These are phyloP conservation scores for Millerago galiae DNA, from an alignment of 805 yeast genomes.

Conservation along the genomic window DNA sequence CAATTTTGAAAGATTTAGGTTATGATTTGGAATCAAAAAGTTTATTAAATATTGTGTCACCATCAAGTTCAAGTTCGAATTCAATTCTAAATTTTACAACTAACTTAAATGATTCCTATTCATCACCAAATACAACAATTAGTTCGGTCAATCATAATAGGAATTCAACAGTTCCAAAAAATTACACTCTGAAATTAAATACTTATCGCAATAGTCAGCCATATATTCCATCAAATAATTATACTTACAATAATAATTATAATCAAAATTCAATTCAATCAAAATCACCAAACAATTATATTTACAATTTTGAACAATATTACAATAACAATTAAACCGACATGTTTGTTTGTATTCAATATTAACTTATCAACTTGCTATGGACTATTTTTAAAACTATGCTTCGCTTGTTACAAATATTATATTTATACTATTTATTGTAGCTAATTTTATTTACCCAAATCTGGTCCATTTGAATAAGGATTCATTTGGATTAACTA, in stretches of 20 bases:
- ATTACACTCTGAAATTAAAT: neutral
- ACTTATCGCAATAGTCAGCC: neutral
- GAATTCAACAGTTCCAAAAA: neutral
- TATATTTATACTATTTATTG: neutral
- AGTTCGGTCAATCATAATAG: neutral
- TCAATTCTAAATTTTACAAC: neutral
- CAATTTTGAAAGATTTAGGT: constrained; percentile 6
- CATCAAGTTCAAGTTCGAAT: constrained; percentile 4
- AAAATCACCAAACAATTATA: neutral
- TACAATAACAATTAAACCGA: neutral
- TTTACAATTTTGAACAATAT: constrained; percentile 3
- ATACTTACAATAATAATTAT: neutral
- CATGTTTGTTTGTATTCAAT: neutral
- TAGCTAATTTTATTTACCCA: neutral
- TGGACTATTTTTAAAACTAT: no score
- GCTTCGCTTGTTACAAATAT: neutral
- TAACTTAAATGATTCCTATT: constrained; percentile 26
- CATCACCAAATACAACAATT: constrained; percentile 1
- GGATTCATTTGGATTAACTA: constrained; percentile 39
- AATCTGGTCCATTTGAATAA: constrained; percentile 39
- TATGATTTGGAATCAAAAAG: constrained; percentile 2
- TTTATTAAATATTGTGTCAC: constrained; percentile 7
- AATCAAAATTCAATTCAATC: neutral
- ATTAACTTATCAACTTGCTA: no score
- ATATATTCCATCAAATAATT: neutral